These are phyloP conservation scores for Elaeagnus macrophylla DNA, from an alignment of 306 rosid genomes.

Conservation along the genomic window DNA sequence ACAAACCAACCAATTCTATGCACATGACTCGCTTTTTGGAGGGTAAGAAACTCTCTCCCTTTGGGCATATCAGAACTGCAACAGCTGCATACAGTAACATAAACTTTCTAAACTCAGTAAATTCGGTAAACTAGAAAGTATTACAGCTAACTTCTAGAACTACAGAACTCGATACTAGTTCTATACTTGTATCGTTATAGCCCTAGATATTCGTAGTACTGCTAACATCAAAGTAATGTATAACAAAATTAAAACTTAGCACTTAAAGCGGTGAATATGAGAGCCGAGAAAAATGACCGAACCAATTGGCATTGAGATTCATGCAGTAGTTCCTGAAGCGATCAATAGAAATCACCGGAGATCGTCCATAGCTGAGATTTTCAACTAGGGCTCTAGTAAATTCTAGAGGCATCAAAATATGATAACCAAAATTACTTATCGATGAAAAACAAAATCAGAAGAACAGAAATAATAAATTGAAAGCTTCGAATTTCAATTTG, in stretches of 20 bases:
- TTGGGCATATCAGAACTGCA: conserved; percentile 45
- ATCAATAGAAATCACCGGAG: conserved; percentile 47
- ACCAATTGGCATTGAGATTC: conserved; percentile 45
- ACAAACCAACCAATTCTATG: conserved; percentile 47
- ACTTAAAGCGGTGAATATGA: background rate
- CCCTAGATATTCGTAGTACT: background rate
- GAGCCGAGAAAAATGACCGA: conserved; percentile 6
- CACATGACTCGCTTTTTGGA: conserved; percentile 40
- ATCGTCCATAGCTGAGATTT: conserved; percentile 43
- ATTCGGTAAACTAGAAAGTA: background rate
- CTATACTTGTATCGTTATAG: no score
- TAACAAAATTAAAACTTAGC: background rate
- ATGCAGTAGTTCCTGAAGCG: conserved; percentile 64
- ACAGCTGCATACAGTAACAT: conserved; percentile 30
- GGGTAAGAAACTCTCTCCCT: conserved; percentile 62
- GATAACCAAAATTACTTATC: background rate
- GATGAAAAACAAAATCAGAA: background rate
- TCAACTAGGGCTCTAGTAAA: conserved; percentile 42
- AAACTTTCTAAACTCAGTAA: background rate
- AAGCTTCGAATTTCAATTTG: background rate
- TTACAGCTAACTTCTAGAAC: background rate
- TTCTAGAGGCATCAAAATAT: conserved; percentile 26
- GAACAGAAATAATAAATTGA: background rate
- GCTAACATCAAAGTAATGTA: background rate
- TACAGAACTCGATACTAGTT: background rate